Evolutionary conservation across 177 flowering plant genomes (phyloP).

Genomic region (Vitis hybrid): DNA sequence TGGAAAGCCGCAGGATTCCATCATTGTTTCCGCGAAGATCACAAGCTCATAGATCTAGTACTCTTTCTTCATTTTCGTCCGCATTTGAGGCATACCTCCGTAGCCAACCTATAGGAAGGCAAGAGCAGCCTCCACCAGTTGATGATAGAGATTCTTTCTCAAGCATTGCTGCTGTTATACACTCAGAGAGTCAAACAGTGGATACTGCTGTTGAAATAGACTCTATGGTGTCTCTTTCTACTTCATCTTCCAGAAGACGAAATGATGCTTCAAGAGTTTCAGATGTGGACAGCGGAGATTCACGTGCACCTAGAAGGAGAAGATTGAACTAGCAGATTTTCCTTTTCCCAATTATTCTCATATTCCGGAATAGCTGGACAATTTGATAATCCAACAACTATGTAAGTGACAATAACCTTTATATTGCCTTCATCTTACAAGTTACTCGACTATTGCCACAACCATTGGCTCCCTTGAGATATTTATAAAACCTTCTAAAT

Average conservation of each 20-base stretch:
- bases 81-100: constrained; percentile 46
- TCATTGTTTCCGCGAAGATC: constrained; percentile 37
- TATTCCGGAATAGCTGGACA: background rate
- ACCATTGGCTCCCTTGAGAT: background rate
- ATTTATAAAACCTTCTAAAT: constrained; percentile 10
- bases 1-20: constrained; percentile 27
- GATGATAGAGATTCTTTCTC: constrained; percentile 81
- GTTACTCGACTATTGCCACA: background rate
- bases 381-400: constrained; percentile 6
- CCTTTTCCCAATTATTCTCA: background rate
- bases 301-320: constrained; percentile 73
- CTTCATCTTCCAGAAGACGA: constrained; percentile 71
- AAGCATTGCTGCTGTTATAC: constrained; percentile 76
- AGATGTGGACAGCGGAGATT: constrained; percentile 67
- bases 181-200: constrained; percentile 61
- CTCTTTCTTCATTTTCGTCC: constrained; percentile 34
- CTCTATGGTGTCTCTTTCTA: constrained; percentile 57
- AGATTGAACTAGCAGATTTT: constrained; percentile 35
- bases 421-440: constrained; percentile 6
- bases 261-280: constrained; percentile 57
- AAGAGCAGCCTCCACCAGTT: constrained; percentile 45
- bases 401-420: constrained; percentile 20
- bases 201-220: constrained; percentile 81
- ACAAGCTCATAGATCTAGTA: constrained; percentile 34
- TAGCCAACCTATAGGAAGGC: constrained; percentile 38